Conservation (phyloP, 768 basidiomycete genomes). For the Rossbeevera mucosa region DNA sequence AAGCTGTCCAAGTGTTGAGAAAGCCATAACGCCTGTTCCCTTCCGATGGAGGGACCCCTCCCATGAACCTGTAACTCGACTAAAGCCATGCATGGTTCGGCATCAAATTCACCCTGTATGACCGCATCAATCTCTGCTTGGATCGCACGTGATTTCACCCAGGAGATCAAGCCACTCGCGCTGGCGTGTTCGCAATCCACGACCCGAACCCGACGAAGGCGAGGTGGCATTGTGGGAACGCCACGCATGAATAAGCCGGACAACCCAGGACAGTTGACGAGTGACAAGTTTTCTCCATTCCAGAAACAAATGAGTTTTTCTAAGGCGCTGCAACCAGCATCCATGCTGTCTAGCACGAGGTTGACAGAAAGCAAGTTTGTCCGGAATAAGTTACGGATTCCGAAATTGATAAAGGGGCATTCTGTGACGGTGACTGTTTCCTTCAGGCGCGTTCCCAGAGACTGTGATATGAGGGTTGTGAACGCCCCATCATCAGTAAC, state of each 20-base stretch:
- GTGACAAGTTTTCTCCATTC: slow-evolving; percentile 7
- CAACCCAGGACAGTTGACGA: slow-evolving; percentile 4
- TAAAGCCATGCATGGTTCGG: slow-evolving; percentile 1
- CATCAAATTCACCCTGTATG: neutral
- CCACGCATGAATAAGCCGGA: slow-evolving; percentile 3
- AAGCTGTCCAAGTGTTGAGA: slow-evolving; percentile 2
- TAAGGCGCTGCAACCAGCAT: neutral
- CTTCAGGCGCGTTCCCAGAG: slow-evolving; percentile 2
- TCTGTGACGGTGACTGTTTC: neutral
- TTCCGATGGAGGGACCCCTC: neutral
- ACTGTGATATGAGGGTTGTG: slow-evolving; percentile 1
- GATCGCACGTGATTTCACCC: slow-evolving; percentile 3
- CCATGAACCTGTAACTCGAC: slow-evolving; percentile 5
- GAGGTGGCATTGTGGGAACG: neutral
- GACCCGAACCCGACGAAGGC: slow-evolving; percentile 3
- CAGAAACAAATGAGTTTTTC: slow-evolving; percentile 4
- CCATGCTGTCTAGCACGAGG: slow-evolving; percentile 3
- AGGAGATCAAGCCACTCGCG: neutral
- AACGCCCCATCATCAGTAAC: neutral
- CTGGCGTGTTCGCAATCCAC: slow-evolving; percentile 5
- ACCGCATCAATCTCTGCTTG: neutral
- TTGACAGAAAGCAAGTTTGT: neutral
- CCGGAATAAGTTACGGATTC: neutral
- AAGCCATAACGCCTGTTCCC: slow-evolving; percentile 5
- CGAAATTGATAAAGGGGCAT: slow-evolving; percentile 6